Evolutionary conservation across 2,329 filamentous ascomycete genomes (phyloP), one percentile per base, ranked within the genome.

Genomic region (Raffaelea deltoideospora): DNA sequence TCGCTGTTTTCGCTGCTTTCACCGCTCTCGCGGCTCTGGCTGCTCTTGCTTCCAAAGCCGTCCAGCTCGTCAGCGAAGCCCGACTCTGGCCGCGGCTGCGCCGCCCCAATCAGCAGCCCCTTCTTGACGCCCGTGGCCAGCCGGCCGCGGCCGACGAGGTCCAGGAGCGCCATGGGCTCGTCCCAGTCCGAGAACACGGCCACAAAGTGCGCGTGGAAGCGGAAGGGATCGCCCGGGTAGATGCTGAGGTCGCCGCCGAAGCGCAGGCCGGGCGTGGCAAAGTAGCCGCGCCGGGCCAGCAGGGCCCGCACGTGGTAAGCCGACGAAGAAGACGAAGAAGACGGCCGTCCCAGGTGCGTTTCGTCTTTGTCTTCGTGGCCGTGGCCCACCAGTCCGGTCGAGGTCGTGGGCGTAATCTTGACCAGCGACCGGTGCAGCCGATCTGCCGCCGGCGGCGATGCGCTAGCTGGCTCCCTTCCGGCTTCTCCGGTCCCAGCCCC

Each of bases 81-180:
- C 69, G 60, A 15, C 10, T 7, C n/a, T 15, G 20, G 14, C n/a
- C n/a, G n/a, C 7, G 33, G 28, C 19, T 19, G 20, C 47, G 71
- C 65, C 0, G 84, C 86, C 7, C 87, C 88, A 39, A 98, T 69
- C 37, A 98, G 61, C 49, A 86, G 95, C 0, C 84, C 83, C 59
- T 98, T 98, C 66, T 98, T 98, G 17, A 96, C 90, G 34, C 84
- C 84, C 3, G 90, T 96, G 0, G 87, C 90, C 43, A 98, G 57
- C 47, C 90, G 69, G 5, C 90, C 90, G 8, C 85, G 86, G 17
- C 77, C 80, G 14, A 96, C 79, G 13, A 98, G 63, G 46, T 94
- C 82, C 46, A 95, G 68, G 50, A 96, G 63, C 27, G 81, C 71
- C 39, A 98, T 79, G 47, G 86, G 75, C 49, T 94, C 74, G 42